These are phyloP conservation scores for Neophaeococcomyces mojaviensis DNA, from an alignment of 2,329 filamentous ascomycete species.

Conservation along the genomic window DNA sequence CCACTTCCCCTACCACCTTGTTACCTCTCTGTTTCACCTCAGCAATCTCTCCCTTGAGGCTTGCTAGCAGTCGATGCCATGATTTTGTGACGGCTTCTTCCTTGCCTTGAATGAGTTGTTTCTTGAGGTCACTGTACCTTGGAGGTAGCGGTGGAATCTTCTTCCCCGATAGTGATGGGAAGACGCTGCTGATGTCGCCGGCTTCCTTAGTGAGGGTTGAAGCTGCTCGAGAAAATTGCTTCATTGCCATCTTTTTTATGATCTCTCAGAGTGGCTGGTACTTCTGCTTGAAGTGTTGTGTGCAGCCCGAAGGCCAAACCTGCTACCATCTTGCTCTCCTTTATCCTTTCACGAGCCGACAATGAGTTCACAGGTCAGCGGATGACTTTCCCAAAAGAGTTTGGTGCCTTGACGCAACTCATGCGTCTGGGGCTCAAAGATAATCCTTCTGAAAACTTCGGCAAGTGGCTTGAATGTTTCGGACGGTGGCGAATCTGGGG, in stretches of 20 bases:
- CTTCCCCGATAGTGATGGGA: constrained; percentile 39
- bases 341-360: constrained; percentile 1
- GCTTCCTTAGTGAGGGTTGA: constrained; percentile 30
- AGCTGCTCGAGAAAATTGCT: constrained; percentile 3
- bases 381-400: neutral
- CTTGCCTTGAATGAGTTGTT: constrained; percentile 32
- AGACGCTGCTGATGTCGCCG: constrained; percentile 43
- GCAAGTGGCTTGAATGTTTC: too few species aligned
- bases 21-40: constrained; percentile 35
- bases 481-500: too few species aligned
- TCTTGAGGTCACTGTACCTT: constrained; percentile 37
- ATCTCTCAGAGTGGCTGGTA: too few species aligned
- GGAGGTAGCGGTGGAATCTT: constrained; percentile 34
- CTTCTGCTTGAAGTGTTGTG: neutral
- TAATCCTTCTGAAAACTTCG: too few species aligned
- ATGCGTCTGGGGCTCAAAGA: neutral
- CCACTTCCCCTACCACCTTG: constrained; percentile 38
- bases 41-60: constrained; percentile 33
- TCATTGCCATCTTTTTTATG: neutral
- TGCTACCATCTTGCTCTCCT: neutral
- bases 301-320: neutral
- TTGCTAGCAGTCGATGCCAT: constrained; percentile 36
- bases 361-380: neutral
- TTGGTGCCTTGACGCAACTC: neutral
- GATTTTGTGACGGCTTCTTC: constrained; percentile 32